Base-by-base conservation (phyloP, 2,329 filamentous ascomycete genomes). In the Amylocarpus encephaloides region DNA sequence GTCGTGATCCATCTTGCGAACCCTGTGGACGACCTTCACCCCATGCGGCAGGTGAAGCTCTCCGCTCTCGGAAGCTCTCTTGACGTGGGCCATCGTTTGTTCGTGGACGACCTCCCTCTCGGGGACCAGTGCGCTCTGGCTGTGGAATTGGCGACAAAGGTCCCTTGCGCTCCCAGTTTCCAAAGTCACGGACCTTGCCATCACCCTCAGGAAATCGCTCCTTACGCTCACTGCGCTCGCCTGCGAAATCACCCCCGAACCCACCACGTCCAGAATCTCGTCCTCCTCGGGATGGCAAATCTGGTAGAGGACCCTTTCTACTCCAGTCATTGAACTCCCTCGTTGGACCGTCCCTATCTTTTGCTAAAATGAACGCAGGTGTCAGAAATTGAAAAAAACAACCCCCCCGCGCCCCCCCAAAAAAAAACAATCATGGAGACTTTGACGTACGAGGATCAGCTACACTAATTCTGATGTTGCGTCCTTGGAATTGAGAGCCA, bases 101-200 rank as follows among this genome's bases (percentile, higher is more conserved):
- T 56, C 73, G 70, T 52, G 77, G 72, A 55, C 82, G 75, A 50
- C 80, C 80, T 53, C 72, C 76, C 35, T 82, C 79, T 54, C 80
- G 75, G 46, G 75, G 74, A 44, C 69, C 71, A 13, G 34, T 3
- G 49, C 73, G 73, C 56, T 83, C 78, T 41, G 71, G 67, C 52
- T 73, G 77, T 46, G 75, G 75, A 59, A 72, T 75, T 18, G 92
- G 88, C 38, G 92, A 88, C 49, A 97, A 76, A 34, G 93, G 93
- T 11, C 93, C 93, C 66, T 88, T 93, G 62, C 93, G 87, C 71
- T 96, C 92, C 93, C 93, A 98, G 70, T 89, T 94, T 60, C 81
- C 79, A 59, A 93, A 86, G 67, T 94, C 88, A 51, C 88, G 83
- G 50, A 82, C 71, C 67, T 88, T 91, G 59, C 85, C 85, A 67